Evolutionary conservation across 345 rosid genomes (phyloP).

Genomic region (Dipteronia dyeriana): DNA sequence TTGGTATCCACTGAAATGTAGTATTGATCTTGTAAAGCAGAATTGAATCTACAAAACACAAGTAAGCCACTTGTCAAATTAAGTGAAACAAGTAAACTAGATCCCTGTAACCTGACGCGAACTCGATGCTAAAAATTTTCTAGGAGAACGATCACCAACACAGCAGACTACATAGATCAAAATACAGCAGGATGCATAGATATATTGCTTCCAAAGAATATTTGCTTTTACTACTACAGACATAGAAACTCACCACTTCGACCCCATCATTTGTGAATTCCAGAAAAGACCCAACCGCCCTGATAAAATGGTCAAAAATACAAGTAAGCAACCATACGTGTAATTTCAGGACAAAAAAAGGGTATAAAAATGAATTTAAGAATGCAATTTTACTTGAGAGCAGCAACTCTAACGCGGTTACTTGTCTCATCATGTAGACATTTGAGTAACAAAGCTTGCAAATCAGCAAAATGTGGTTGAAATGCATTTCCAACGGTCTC

Average conservation of each 20-base stretch:
- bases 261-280: constrained; percentile 82
- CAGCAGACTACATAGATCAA: not conserved
- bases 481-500: constrained; percentile 94
- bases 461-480: constrained; percentile 78
- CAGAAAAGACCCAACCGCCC: constrained; percentile 97
- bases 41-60: not conserved
- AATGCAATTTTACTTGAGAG: constrained; percentile 70
- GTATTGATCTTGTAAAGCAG: not conserved
- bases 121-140: not conserved
- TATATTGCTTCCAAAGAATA: not conserved
- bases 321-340: constrained; percentile 16
- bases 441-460: constrained; percentile 91
- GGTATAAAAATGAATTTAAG: constrained; percentile 2
- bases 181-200: constrained; percentile 4
- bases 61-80: not conserved
- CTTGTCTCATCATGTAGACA: constrained; percentile 93
- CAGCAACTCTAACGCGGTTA: constrained; percentile 92
- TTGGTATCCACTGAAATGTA: not conserved
- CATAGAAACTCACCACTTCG: constrained; percentile 72
- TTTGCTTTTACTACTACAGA: not conserved
- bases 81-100: not conserved
- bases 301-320: constrained; percentile 32
- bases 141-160: not conserved
- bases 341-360: constrained; percentile 11
- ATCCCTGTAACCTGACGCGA: not conserved